These are phyloP conservation scores for Quercus dentata DNA, from an alignment of 306 rosid genomes.

Conservation along the genomic window DNA sequence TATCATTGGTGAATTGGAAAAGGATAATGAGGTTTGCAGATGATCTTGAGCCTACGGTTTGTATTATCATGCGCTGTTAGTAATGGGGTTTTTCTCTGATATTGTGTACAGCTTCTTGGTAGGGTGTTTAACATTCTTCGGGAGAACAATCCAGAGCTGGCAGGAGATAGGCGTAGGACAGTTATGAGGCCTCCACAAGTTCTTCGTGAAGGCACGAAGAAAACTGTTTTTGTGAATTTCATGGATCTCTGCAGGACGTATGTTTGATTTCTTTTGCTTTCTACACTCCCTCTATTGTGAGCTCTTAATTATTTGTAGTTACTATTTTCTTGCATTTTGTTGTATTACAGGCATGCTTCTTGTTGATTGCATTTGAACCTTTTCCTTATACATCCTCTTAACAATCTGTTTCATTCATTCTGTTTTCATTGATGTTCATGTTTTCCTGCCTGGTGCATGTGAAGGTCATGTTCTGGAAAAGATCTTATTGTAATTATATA, in stretches of 20 bases:
- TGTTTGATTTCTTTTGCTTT: neutral
- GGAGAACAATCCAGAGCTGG: constrained; percentile 63
- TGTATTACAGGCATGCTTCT: neutral
- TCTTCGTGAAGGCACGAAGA: constrained; percentile 60
- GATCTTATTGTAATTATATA: neutral
- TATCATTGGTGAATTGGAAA: neutral
- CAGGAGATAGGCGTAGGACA: constrained; percentile 58
- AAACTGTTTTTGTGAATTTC: constrained; percentile 60
- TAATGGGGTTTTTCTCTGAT: neutral
- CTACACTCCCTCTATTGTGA: neutral
- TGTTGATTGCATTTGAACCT: neutral
- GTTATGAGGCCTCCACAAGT: constrained; percentile 71
- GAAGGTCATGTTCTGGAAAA: neutral
- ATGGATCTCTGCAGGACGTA: constrained; percentile 54
- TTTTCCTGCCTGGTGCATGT: neutral
- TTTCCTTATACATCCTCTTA: neutral
- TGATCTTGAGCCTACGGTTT: neutral
- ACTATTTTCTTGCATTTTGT: neutral
- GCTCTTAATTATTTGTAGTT: neutral
- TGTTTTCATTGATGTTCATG: neutral
- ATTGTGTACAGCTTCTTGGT: constrained; percentile 48
- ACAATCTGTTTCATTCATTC: too few species aligned
- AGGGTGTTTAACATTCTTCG: constrained; percentile 54
- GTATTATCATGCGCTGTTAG: neutral
- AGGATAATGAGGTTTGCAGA: neutral